Evolutionary conservation across 129 eudicot genomes (phyloP).

Genomic region (Dittrichia graveolens): DNA sequence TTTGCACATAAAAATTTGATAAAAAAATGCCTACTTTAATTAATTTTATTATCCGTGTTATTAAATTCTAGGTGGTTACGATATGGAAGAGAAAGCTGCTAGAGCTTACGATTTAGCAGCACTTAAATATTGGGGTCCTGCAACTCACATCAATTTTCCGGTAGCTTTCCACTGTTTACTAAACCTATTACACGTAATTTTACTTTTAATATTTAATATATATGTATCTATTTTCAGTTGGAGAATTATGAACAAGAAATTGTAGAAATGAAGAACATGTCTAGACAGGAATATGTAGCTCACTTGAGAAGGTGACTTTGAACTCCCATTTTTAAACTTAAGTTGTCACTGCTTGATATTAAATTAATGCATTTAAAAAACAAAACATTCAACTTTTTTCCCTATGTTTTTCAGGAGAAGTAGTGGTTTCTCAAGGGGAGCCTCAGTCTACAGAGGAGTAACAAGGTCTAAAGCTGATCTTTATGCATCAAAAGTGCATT

Average conservation of each 20-base stretch:
- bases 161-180: conserved; percentile 30
- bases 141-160: conserved; percentile 90
- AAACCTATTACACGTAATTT: background rate
- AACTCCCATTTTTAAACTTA: background rate
- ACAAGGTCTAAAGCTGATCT: conserved; percentile 58
- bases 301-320: conserved; percentile 70
- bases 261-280: conserved; percentile 91
- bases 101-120: conserved; percentile 95
- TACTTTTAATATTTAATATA: background rate
- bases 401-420: conserved; percentile 61
- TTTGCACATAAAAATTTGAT: background rate
- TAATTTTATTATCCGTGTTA: background rate
- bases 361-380: background rate
- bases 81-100: conserved; percentile 94
- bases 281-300: conserved; percentile 94
- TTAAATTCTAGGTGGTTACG: conserved; percentile 68
- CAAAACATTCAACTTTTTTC: background rate
- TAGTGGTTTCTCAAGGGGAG: conserved; percentile 98
- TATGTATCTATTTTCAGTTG: conserved; percentile 46
- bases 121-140: conserved; percentile 95
- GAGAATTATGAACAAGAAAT: conserved; percentile 81
- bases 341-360: background rate
- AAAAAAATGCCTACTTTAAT: background rate
- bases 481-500: background rate
- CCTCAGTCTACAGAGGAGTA: conserved; percentile 94